phyloP scores from a whole-genome alignment of 176 grass and related monocot species.

The Aegilops bicornis region DNA sequence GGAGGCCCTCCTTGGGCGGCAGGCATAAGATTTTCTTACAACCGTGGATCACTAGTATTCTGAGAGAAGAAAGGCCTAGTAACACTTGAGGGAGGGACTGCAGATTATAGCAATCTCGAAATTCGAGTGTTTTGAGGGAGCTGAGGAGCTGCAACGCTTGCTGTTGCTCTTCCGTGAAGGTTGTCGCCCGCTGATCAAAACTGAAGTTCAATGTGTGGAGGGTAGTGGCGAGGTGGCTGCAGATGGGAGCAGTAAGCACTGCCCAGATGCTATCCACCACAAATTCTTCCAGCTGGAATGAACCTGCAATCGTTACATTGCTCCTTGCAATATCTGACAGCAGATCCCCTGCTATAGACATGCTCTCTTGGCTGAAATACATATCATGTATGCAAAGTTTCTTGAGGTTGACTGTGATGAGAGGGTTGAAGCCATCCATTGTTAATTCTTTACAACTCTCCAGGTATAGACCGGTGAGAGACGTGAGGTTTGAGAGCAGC shows the following conservation, averaged over 20 bases:
- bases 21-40: neutral
- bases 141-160: neutral
- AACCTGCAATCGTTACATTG: neutral
- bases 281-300: neutral
- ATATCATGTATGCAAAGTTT: neutral
- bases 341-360: neutral
- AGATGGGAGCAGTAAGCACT: neutral
- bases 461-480: neutral
- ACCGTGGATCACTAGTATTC: accelerated
- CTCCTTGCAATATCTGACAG: neutral
- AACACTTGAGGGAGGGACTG: neutral
- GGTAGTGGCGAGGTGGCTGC: neutral
- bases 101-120: accelerated
- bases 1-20: too few species aligned
- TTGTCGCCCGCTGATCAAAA: neutral
- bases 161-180: neutral
- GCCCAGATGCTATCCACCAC: neutral
- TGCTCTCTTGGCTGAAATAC: accelerated
- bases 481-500: neutral
- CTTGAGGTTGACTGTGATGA: neutral
- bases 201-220: neutral
- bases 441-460: accelerated
- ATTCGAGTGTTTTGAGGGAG: neutral
- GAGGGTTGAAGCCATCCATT: neutral
- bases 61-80: neutral